These are phyloP conservation scores for Herpetomonas samuelpessoai DNA, from an alignment of 208 protist genomes.

Conservation along the genomic window DNA sequence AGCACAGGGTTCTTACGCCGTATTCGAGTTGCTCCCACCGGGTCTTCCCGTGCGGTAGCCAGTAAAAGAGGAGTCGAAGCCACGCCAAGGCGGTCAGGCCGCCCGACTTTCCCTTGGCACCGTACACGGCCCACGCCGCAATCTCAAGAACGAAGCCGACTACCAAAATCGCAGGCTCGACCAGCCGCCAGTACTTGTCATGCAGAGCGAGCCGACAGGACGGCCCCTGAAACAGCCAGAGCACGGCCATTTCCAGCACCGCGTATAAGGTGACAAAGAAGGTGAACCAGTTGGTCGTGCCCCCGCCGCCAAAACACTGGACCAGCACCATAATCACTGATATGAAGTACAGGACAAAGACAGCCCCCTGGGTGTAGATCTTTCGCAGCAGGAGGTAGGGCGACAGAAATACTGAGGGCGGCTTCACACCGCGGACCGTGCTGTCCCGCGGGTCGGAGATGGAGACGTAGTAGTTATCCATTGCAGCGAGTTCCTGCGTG, in stretches of 20 bases:
- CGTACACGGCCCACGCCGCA: slow-evolving; percentile 5
- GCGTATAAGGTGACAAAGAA: slow-evolving; percentile 32
- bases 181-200: slow-evolving; percentile 8
- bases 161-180: slow-evolving; percentile 2
- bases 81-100: slow-evolving; percentile 11
- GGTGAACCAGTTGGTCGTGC: slow-evolving; percentile 21
- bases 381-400: slow-evolving; percentile 25
- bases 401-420: background rate
- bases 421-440: slow-evolving; percentile 2
- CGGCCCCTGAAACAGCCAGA: slow-evolving; percentile 25
- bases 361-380: slow-evolving; percentile 26
- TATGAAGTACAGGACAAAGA: slow-evolving; percentile 25
- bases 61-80: slow-evolving; percentile 28
- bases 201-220: background rate
- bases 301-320: slow-evolving; percentile 18
- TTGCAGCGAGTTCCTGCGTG: slow-evolving; percentile 23
- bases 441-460: slow-evolving; percentile 44
- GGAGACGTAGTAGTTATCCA: slow-evolving; percentile 60
- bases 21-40: slow-evolving; percentile 29
- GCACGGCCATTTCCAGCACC: slow-evolving; percentile 15
- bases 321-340: slow-evolving; percentile 13
- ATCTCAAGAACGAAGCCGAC: slow-evolving; percentile 15
- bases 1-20: slow-evolving; percentile 44
- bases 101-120: slow-evolving; percentile 1
- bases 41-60: slow-evolving; percentile 28